phyloP scores from a whole-genome alignment of 1,284 basidiomycete genomes.

The Boletus sp. region DNA sequence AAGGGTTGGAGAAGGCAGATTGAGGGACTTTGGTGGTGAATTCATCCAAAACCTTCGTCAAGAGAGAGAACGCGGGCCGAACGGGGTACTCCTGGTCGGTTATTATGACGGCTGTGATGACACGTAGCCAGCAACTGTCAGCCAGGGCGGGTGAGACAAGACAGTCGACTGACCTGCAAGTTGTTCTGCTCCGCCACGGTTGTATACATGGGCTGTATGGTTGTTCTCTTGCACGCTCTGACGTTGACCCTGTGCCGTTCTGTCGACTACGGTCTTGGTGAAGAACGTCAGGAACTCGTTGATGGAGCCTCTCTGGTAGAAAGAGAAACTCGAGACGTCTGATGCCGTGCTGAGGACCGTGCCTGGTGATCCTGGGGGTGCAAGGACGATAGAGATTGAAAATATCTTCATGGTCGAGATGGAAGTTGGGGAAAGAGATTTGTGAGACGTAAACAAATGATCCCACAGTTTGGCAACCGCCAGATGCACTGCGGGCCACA shows the following conservation, averaged over 20 bases:
- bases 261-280: conserved; percentile 88
- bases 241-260: conserved; percentile 82
- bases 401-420: conserved; percentile 62
- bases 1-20: conserved; percentile 59
- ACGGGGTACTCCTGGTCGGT: conserved; percentile 96
- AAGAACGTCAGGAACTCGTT: conserved; percentile 91
- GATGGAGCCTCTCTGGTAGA: conserved; percentile 86
- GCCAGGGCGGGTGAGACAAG: not conserved
- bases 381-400: conserved; percentile 58
- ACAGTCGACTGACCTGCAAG: conserved; percentile 60
- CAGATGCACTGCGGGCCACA: conserved; percentile 1
- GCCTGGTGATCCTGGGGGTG: conserved; percentile 53
- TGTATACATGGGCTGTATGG: conserved; percentile 93
- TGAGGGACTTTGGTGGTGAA: conserved; percentile 79
- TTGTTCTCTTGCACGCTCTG: conserved; percentile 95
- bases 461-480: not conserved
- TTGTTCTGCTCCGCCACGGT: conserved; percentile 73
- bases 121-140: not conserved
- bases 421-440: conserved; percentile 9
- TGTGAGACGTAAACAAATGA: conserved; percentile 2
- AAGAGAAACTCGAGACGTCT: conserved; percentile 90
- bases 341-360: conserved; percentile 71
- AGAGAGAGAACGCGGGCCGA: conserved; percentile 91
- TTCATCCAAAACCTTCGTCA: conserved; percentile 94
- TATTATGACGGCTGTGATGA: conserved; percentile 75